These are phyloP conservation scores for Saccharomycopsis fibuligera DNA, from an alignment of 805 yeast genomes.

Conservation along the genomic window DNA sequence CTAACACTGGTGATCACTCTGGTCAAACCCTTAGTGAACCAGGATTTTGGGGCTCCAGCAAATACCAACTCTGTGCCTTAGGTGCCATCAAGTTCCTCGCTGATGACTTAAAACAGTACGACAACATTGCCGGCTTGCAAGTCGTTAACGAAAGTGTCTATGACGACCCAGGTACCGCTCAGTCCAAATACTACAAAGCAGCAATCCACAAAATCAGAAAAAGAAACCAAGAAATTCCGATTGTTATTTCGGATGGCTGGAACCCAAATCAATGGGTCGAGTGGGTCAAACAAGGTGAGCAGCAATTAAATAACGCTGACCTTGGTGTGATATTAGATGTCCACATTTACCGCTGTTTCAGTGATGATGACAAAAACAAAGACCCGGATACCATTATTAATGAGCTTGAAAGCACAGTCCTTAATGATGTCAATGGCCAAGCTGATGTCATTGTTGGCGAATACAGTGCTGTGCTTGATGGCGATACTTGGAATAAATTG, in stretches of 20 bases:
- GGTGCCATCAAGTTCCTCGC: slow-evolving; percentile 56
- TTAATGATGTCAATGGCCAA: slow-evolving; percentile 42
- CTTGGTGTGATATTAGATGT: slow-evolving; percentile 73
- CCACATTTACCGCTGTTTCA: slow-evolving; percentile 82
- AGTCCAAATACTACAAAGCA: slow-evolving; percentile 54
- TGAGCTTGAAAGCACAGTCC: slow-evolving; percentile 45
- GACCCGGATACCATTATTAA: slow-evolving; percentile 55
- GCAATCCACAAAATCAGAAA: slow-evolving; percentile 58
- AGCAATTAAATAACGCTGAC: slow-evolving; percentile 29
- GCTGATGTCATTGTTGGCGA: slow-evolving; percentile 84
- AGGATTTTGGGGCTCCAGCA: slow-evolving; percentile 53
- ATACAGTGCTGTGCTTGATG: slow-evolving; percentile 82
- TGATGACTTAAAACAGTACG: slow-evolving; percentile 45
- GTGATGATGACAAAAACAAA: slow-evolving; percentile 64
- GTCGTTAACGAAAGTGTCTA: slow-evolving; percentile 79
- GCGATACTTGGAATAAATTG: slow-evolving; percentile 58
- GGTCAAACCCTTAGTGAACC: slow-evolving; percentile 59
- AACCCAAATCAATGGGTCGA: slow-evolving; percentile 73
- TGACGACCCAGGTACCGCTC: slow-evolving; percentile 45
- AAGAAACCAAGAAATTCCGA: slow-evolving; percentile 52
- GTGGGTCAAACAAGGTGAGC: slow-evolving; percentile 47
- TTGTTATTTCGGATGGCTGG: slow-evolving; percentile 92
- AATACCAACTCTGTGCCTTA: slow-evolving; percentile 39
- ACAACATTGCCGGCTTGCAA: slow-evolving; percentile 77
- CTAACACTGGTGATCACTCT: slow-evolving; percentile 79